Conservation (phyloP, 345 rosid species). For the Acer saccharum region DNA sequence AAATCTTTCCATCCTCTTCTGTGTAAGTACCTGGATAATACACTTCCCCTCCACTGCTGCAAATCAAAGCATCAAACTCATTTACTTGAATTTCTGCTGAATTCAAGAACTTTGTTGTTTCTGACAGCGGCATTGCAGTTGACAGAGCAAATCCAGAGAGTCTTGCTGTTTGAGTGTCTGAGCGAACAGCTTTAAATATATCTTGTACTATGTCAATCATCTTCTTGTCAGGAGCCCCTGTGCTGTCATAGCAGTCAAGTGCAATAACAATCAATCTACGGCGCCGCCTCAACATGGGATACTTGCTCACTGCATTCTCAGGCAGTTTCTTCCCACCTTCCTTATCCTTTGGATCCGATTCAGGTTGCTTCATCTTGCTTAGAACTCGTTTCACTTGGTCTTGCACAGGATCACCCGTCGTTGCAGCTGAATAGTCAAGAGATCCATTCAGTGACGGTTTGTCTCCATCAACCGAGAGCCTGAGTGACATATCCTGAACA, state of each 20-base stretch:
- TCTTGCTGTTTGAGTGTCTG: conserved; percentile 59
- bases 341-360: conserved; percentile 38
- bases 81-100: conserved; percentile 67
- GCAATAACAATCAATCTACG: conserved; percentile 75
- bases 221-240: conserved; percentile 64
- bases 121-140: conserved; percentile 80
- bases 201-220: conserved; percentile 65
- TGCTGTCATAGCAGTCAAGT: conserved; percentile 69
- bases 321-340: conserved; percentile 50
- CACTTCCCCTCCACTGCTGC: conserved; percentile 91
- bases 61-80: conserved; percentile 85
- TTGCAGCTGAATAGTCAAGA: conserved; percentile 41
- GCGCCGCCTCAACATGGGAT: conserved; percentile 74
- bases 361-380: conserved; percentile 69
- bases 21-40: conserved; percentile 75
- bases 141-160: conserved; percentile 75
- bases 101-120: conserved; percentile 57
- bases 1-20: conserved; percentile 68
- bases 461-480: conserved; percentile 94
- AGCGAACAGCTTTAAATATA: conserved; percentile 60
- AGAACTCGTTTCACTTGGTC: conserved; percentile 77
- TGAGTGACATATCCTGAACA: conserved; percentile 91
- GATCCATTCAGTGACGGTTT: conserved; percentile 60
- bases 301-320: conserved; percentile 62
- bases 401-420: conserved; percentile 44